Conservation (phyloP, 371 early-diverging fungal genomes). For the Modicella reniformis region DNA sequence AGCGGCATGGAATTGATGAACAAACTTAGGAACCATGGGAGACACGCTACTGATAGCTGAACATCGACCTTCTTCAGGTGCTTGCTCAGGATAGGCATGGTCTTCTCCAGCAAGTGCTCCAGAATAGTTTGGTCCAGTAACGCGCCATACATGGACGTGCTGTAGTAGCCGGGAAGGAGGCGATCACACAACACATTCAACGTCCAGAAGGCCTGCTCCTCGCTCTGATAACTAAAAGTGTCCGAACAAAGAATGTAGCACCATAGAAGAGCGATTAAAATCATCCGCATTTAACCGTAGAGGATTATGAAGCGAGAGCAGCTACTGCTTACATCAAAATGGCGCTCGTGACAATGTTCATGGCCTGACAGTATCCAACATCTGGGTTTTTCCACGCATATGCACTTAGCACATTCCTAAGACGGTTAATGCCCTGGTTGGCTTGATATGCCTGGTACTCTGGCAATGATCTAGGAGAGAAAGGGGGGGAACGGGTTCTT, state of each 20-base stretch:
- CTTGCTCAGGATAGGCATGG: constrained; percentile 80
- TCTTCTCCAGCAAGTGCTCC: constrained; percentile 83
- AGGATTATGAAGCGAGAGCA: no score
- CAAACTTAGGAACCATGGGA: constrained; percentile 96
- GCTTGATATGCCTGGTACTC: constrained; percentile 94
- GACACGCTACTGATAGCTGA: constrained; percentile 92
- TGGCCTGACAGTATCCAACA: constrained; percentile 98
- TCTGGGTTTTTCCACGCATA: constrained; percentile 89
- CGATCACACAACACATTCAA: constrained; percentile 88
- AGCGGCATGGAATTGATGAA: constrained; percentile 95
- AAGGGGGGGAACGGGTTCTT: neutral
- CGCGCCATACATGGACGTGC: constrained; percentile 97
- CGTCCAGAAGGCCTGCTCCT: constrained; percentile 97
- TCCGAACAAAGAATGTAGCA: constrained; percentile 1
- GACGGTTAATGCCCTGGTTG: constrained; percentile 87
- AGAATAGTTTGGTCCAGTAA: constrained; percentile 94
- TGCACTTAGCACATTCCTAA: constrained; percentile 89
- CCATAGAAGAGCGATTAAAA: neutral
- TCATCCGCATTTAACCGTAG: no score
- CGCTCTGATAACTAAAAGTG: constrained; percentile 77
- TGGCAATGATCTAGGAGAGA: constrained; percentile 74
- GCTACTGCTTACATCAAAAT: constrained; percentile 78
- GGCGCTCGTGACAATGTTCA: constrained; percentile 96
- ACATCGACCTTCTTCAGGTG: constrained; percentile 89
- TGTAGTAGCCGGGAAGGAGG: constrained; percentile 94